Base-by-base conservation (phyloP, 768 basidiomycete species). In the Zangia roseola region DNA sequence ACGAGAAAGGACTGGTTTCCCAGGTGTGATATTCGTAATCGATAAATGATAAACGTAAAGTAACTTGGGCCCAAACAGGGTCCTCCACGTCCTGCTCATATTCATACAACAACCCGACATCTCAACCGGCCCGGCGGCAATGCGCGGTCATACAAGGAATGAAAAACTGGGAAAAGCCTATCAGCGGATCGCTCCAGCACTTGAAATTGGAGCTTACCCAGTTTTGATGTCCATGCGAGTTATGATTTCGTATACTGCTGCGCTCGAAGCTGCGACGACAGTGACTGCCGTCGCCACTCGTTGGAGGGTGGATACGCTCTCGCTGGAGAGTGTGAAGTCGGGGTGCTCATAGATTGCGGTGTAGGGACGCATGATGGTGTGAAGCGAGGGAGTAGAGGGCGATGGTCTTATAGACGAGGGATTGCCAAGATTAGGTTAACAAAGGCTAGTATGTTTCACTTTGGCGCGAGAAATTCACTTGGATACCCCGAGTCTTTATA, bases 341-440 rank as follows among this genome's bases (percentile, higher is more conserved):
- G 65, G 65, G 52, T 69, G 67, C 31, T 67, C 65, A 41, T 67
- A 67, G 51, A 63, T 64, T n/a, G n/a, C n/a, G 54, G 62, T 54
- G 53, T 68, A 68, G 39, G 66, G 58, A 17, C 67, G 67, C 67
- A 68, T 68, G 55, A 25, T 30, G 53, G 33, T 4, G 48, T 25
- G 12, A 10, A n/a, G n/a, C n/a, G n/a, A n/a, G n/a, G 31, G 9
- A 4, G 21, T 24, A 10, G 42, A 33, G 10, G 7, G 5, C 5
- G 26, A 19, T 20, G 4, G 30, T 14, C 13, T 31, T 14, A 31
- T 13, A 14, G 30, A 31, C 9, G 9, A 28, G 26, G 6, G 10
- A 7, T 31, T 14, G 30, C 30, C 30, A 31, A 31, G 10, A 31
- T 31, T 31, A 31, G 30, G 30, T 13, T 31, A 10, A 13, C 13